These are phyloP conservation scores for Solanum aculeatissimum DNA, from an alignment of 305 asterid species.

Conservation along the genomic window DNA sequence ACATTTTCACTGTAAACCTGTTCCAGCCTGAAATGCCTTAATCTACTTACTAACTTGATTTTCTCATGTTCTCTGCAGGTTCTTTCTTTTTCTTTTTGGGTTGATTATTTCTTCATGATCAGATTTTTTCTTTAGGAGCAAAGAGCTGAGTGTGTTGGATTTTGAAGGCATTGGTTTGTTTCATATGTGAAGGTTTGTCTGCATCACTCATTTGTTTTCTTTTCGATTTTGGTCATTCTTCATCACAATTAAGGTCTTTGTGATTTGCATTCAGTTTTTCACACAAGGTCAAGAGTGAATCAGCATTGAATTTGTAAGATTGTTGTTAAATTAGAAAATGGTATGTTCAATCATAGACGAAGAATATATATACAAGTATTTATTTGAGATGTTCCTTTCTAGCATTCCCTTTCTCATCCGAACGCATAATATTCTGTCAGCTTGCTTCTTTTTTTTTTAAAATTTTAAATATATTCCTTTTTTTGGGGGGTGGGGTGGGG, in stretches of 20 bases:
- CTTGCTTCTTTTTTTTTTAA: too few species aligned
- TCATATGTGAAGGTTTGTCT: background rate
- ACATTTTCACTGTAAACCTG: background rate
- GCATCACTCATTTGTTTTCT: background rate
- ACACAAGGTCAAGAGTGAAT: background rate
- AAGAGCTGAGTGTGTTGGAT: background rate
- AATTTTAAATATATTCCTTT: too few species aligned
- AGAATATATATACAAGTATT: background rate
- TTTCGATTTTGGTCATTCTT: background rate
- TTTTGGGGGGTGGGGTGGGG: too few species aligned
- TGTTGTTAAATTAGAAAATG: background rate
- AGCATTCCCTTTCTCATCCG: background rate
- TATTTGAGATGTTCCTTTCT: background rate
- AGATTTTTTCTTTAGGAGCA: background rate
- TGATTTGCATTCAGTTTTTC: background rate
- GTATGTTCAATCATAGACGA: background rate
- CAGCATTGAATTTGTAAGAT: background rate
- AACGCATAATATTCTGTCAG: background rate
- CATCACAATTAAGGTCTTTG: background rate
- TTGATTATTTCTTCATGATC: background rate
- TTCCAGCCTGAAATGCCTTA: background rate
- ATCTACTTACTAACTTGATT: background rate
- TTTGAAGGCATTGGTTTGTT: background rate
- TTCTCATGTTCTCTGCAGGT: conserved; percentile 1
- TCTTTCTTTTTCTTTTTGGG: background rate